Conservation (phyloP, 768 basidiomycete species). For the Rhizopogon rudus region DNA sequence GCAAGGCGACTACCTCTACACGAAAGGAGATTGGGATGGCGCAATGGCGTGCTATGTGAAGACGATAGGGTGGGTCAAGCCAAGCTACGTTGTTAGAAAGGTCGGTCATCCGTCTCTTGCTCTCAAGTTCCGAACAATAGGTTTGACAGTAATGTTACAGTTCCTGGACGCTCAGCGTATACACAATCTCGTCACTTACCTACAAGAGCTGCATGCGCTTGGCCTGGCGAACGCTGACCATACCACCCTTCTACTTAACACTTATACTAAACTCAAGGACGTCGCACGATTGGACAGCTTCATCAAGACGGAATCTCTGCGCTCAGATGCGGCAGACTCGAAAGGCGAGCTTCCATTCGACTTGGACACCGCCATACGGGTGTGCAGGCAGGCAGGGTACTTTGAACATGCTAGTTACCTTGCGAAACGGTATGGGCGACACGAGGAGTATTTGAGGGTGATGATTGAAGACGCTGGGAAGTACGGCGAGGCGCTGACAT, state of each 20-base stretch:
- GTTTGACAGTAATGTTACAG: constrained; percentile 34
- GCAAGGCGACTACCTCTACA: constrained; percentile 89
- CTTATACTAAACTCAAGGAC: constrained; percentile 96
- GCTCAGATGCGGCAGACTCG: constrained; percentile 27
- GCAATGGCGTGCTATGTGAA: constrained; percentile 91
- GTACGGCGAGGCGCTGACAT: constrained; percentile 74
- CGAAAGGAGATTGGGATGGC: constrained; percentile 87
- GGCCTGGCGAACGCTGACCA: constrained; percentile 94
- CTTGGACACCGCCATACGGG: constrained; percentile 93
- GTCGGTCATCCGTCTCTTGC: constrained; percentile 32
- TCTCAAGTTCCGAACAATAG: neutral
- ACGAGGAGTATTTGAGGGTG: constrained; percentile 91
- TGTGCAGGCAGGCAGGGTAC: constrained; percentile 95
- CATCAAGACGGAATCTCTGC: constrained; percentile 79
- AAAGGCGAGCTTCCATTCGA: constrained; percentile 86
- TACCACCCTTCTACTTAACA: constrained; percentile 93
- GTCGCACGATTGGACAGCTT: constrained; percentile 84
- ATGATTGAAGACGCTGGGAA: constrained; percentile 85
- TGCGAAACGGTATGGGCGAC: constrained; percentile 84
- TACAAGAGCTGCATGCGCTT: constrained; percentile 89
- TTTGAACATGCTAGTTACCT: constrained; percentile 93
- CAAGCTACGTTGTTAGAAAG: constrained; percentile 97
- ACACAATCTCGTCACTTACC: constrained; percentile 90
- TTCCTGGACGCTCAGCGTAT: constrained; percentile 96
- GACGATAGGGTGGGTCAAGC: constrained; percentile 85